Percentiles rank a stretch among this genome's conserved stretches.
Conservation (phyloP, 495 filamentous ascomycete species). For the Talaromyces liani region DNA sequence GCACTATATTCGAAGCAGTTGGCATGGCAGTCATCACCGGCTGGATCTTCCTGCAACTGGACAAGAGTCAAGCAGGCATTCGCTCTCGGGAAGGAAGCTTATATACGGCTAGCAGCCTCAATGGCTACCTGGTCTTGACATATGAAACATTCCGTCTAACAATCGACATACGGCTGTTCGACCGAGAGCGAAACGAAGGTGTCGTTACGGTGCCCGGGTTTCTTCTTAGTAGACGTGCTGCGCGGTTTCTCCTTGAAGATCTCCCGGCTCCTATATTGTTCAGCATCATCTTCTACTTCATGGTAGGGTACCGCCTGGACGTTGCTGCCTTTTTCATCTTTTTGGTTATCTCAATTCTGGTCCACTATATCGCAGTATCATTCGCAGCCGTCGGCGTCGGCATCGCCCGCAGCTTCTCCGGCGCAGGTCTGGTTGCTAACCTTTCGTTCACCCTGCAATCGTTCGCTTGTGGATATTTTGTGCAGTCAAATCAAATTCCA, state of each 20-base stretch:
- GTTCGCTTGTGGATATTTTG: constrained; percentile 64
- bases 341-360: constrained; percentile 52
- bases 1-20: constrained; percentile 56
- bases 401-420: constrained; percentile 52
- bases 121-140: constrained; percentile 65
- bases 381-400: constrained; percentile 53
- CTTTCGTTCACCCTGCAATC: constrained; percentile 62
- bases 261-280: constrained; percentile 61
- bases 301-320: constrained; percentile 59
- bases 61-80: constrained; percentile 49
- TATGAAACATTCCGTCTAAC: constrained; percentile 67
- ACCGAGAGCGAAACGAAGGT: constrained; percentile 63
- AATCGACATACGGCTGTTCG: constrained; percentile 64
- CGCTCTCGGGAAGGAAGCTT: constrained; percentile 58
- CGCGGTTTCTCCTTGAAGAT: constrained; percentile 59
- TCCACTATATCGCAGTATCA: constrained; percentile 60
- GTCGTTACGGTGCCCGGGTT: constrained; percentile 61
- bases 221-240: constrained; percentile 55
- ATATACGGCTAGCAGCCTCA: constrained; percentile 58
- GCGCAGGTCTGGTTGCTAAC: constrained; percentile 58
- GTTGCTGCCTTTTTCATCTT: constrained; percentile 60
- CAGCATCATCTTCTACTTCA: constrained; percentile 64
- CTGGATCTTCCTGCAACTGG: constrained; percentile 60
- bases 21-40: constrained; percentile 60
- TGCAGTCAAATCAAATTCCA: constrained; percentile 62